Conservation (phyloP, 495 filamentous ascomycete species). For the Trichoderma erinaceum region DNA sequence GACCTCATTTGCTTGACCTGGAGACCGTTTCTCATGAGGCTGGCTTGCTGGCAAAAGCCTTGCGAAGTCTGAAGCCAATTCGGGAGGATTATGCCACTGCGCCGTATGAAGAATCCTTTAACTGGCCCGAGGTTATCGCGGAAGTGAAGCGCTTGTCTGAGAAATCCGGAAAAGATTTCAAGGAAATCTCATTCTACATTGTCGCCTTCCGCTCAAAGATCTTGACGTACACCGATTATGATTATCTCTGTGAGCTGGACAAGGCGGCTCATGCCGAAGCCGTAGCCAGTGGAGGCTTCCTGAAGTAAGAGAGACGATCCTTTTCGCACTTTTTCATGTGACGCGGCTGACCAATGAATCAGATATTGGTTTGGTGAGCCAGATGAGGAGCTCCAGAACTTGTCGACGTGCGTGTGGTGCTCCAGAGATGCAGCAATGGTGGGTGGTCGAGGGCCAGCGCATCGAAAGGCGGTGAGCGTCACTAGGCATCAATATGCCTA, state of each 20-base stretch:
- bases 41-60: conserved; percentile 62
- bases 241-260: conserved; percentile 61
- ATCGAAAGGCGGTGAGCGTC: conserved; percentile 46
- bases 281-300: conserved; percentile 66
- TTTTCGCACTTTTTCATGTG: background rate
- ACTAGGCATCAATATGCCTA: conserved; percentile 48
- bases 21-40: conserved; percentile 54
- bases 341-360: conserved; percentile 23
- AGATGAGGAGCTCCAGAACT: conserved; percentile 56
- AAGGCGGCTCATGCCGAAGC: conserved; percentile 72
- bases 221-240: conserved; percentile 51
- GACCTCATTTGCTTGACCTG: conserved; percentile 65
- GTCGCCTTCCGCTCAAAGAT: conserved; percentile 75
- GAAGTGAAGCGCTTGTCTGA: conserved; percentile 43
- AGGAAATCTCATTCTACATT: conserved; percentile 63
- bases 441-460: conserved; percentile 56
- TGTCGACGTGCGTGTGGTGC: conserved; percentile 76
- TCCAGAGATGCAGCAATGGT: conserved; percentile 60
- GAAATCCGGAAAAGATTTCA: conserved; percentile 51
- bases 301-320: conserved; percentile 51
- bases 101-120: conserved; percentile 67
- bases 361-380: conserved; percentile 76
- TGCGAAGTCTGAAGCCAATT: conserved; percentile 55
- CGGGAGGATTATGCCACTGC: conserved; percentile 71
- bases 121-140: conserved; percentile 61